Percentiles rank a stretch among this genome's conserved stretches.
Conservation (phyloP, 352 stramenopile genomes). For the Blastocystis sp. region DNA sequence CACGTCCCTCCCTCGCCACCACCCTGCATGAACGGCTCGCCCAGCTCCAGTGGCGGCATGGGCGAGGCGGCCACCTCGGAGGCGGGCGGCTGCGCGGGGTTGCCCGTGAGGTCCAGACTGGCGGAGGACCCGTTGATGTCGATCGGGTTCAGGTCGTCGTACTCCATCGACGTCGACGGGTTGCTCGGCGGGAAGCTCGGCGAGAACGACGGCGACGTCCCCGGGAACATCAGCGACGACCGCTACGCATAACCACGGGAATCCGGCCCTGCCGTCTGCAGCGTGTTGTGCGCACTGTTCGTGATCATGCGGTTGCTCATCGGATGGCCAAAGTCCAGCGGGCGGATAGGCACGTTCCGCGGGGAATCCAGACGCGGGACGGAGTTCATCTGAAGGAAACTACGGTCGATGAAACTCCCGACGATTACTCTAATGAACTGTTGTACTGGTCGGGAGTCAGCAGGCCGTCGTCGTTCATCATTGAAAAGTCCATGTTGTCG, state of each 20-base stretch:
- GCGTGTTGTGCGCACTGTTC: slow-evolving; percentile 1
- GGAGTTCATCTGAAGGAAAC: slow-evolving; percentile 59
- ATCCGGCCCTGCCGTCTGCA: neutral
- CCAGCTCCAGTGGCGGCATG: slow-evolving; percentile 36
- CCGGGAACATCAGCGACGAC: slow-evolving; percentile 7
- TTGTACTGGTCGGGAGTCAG: slow-evolving; percentile 65
- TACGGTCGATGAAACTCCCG: neutral
- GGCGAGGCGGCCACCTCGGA: neutral
- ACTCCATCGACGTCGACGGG: neutral
- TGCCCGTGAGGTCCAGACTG: slow-evolving; percentile 17
- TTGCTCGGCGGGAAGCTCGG: neutral
- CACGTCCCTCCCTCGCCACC: neutral
- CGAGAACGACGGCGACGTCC: slow-evolving; percentile 14
- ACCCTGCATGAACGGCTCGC: slow-evolving; percentile 35
- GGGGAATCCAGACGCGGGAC: slow-evolving; percentile 55
- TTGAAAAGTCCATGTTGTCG: neutral
- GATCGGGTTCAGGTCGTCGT: slow-evolving; percentile 13
- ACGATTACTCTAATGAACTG: slow-evolving; percentile 29
- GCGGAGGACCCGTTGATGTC: slow-evolving; percentile 23
- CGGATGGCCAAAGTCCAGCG: slow-evolving; percentile 29
- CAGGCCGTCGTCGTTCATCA: slow-evolving; percentile 29
- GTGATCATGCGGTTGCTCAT: slow-evolving; percentile 41
- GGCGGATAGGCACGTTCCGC: neutral
- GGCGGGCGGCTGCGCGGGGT: neutral
- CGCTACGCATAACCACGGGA: neutral